phyloP scores from a whole-genome alignment of 2,329 filamentous ascomycete genomes.

The Nothophoma quercina region DNA sequence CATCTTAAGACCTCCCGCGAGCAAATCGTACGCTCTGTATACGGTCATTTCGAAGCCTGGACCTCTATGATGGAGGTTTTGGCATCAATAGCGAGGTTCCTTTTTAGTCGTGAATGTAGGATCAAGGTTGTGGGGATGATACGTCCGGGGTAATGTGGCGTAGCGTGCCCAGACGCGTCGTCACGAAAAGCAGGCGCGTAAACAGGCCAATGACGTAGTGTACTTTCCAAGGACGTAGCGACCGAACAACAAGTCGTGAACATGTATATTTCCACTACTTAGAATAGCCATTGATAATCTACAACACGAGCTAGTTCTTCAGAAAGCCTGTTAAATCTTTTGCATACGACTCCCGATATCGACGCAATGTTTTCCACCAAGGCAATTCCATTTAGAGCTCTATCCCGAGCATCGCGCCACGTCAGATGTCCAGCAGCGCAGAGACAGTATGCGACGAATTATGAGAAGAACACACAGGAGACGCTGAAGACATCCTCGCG shows the following conservation, averaged over 20 bases:
- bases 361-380: conserved; percentile 18
- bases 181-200: no score
- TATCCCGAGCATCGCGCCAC: conserved; percentile 14
- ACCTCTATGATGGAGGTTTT: no score
- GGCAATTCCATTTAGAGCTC: conserved; percentile 17
- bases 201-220: conserved; percentile 30
- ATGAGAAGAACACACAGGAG: conserved; percentile 29
- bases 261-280: conserved; percentile 5
- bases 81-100: no score
- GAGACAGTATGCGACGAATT: conserved; percentile 27
- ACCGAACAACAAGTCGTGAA: conserved; percentile 16
- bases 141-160: no score
- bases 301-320: neutral
- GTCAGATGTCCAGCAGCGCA: conserved; percentile 15
- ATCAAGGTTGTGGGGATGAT: no score
- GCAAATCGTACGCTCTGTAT: no score
- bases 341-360: neutral
- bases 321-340: neutral
- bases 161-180: no score
- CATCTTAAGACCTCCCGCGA: no score
- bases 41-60: no score
- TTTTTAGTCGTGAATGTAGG: no score
- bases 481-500: conserved; percentile 26
- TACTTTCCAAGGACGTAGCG: conserved; percentile 9
- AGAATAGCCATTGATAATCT: neutral